Conservation (phyloP, 371 early-diverging fungal genomes). For the Mucor saturninus region DNA sequence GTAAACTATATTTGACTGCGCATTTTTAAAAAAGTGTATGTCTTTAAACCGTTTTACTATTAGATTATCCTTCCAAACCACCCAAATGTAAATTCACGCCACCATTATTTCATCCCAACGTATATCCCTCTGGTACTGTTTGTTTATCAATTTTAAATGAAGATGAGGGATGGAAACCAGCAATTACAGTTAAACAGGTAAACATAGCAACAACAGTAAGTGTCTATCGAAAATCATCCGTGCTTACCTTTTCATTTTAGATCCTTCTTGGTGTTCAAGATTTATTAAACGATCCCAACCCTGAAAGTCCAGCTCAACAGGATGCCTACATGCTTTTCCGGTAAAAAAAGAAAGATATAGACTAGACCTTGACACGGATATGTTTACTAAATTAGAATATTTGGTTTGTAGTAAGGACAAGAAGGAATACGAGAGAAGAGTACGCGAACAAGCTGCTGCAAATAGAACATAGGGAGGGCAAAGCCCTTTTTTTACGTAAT, state of each 20-base stretch:
- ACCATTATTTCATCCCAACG: conserved; percentile 98
- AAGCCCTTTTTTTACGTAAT: background rate
- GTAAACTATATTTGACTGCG: conserved; percentile 33
- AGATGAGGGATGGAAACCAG: conserved; percentile 97
- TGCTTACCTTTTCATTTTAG: conserved; percentile 37
- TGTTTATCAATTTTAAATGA: conserved; percentile 98
- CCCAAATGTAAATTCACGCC: conserved; percentile 90
- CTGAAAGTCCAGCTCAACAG: conserved; percentile 93
- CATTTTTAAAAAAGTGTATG: background rate
- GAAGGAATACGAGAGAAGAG: conserved; percentile 74
- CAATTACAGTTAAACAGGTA: conserved; percentile 97
- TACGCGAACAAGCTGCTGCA: conserved; percentile 75
- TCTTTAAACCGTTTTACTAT: background rate
- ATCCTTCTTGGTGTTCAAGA: conserved; percentile 92
- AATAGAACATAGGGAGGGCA: conserved; percentile 32
- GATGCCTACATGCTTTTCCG: conserved; percentile 92
- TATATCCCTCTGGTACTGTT: conserved; percentile 98
- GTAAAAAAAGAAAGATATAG: conserved; percentile 39
- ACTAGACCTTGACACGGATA: background rate
- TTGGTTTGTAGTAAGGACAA: conserved; percentile 57
- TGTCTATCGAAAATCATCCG: background rate
- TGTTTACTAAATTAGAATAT: conserved; percentile 1
- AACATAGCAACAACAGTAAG: background rate
- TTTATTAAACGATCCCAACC: conserved; percentile 96
- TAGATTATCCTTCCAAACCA: conserved; percentile 84